Conservation (phyloP, 2,329 filamentous ascomycete genomes). For the Orbilia quercus region DNA sequence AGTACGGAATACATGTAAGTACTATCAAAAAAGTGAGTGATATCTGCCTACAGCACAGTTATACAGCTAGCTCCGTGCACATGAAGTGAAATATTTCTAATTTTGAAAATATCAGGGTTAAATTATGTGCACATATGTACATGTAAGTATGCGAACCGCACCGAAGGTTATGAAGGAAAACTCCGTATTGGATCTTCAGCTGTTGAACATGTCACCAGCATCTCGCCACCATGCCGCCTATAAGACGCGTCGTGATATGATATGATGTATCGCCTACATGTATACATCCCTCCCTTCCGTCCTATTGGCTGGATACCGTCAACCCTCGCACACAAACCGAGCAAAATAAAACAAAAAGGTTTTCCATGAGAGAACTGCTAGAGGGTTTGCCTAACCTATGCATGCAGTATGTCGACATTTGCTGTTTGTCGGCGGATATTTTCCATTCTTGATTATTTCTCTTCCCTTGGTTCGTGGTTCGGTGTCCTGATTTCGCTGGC, state of each 20-base stretch:
- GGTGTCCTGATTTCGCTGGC: conserved; percentile 9
- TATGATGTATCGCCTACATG: conserved; percentile 30
- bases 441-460: conserved; percentile 42
- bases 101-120: conserved; percentile 11
- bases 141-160: background rate
- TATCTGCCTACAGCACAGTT: no score
- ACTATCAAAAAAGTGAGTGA: no score
- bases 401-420: conserved; percentile 57
- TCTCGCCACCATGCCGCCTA: conserved; percentile 47
- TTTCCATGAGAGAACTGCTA: background rate
- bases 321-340: background rate
- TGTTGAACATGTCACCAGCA: conserved; percentile 45
- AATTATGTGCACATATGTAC: background rate
- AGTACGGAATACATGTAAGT: no score
- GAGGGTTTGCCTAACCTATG: conserved; percentile 41
- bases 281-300: conserved; percentile 11
- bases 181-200: conserved; percentile 28
- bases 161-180: background rate
- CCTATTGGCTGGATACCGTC: background rate
- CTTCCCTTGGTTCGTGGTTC: conserved; percentile 29
- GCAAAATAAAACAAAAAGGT: no score
- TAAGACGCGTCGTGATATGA: conserved; percentile 40
- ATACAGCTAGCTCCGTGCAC: no score
- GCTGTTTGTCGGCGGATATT: conserved; percentile 45
- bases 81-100: no score